Evolutionary conservation across 805 yeast genomes (phyloP).

Genomic region (Zygosaccharomyces gambellarensis): DNA sequence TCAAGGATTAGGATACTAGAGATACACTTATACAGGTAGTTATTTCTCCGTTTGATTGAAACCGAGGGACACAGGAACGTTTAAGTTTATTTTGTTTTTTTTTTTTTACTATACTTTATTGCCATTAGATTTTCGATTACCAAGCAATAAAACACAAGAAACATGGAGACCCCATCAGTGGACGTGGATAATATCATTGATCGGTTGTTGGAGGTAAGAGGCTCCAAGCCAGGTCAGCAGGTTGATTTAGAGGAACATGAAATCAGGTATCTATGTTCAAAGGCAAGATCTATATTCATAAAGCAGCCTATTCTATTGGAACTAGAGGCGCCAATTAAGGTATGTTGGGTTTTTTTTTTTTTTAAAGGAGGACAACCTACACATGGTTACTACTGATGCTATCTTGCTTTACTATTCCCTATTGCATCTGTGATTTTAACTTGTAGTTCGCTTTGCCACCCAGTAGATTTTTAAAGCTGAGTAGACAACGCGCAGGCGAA

Average conservation of each 20-base stretch:
- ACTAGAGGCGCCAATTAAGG: conserved; percentile 94
- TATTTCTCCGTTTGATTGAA: background rate
- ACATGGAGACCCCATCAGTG: conserved; percentile 61
- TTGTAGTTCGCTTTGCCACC: conserved; percentile 5
- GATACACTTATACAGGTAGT: background rate
- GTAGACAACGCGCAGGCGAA: conserved; percentile 1
- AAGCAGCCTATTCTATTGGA: conserved; percentile 95
- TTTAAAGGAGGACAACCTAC: background rate
- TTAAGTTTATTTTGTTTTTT: background rate
- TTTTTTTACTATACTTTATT: background rate
- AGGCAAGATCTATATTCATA: conserved; percentile 96
- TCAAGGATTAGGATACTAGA: background rate
- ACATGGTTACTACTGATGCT: background rate
- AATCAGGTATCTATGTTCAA: conserved; percentile 91
- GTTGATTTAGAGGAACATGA: conserved; percentile 91
- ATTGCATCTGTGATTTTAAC: background rate
- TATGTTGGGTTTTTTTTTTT: conserved; percentile 38
- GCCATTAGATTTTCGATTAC: background rate
- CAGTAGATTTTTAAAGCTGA: background rate
- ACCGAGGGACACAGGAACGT: background rate
- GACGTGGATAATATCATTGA: conserved; percentile 97
- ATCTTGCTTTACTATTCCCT: background rate
- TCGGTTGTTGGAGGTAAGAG: conserved; percentile 94
- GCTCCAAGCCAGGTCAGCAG: conserved; percentile 96
- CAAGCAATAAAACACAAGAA: background rate